phyloP scores from a whole-genome alignment of 75 land plant genomes.

The Cunninghamia lanceolata region DNA sequence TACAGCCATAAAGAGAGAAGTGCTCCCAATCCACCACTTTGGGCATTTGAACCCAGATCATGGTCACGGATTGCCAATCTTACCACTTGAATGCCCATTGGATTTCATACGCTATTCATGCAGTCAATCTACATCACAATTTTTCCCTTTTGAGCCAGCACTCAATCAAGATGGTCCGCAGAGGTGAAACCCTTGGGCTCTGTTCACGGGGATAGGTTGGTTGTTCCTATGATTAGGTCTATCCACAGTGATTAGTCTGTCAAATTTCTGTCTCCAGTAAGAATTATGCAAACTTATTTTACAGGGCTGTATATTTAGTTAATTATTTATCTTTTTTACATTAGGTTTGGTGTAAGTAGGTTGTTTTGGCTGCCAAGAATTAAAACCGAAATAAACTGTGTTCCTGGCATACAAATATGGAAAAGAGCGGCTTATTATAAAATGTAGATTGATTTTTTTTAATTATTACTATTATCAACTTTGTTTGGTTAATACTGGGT shows the following conservation, averaged over 20 bases:
- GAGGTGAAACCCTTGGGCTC: background rate
- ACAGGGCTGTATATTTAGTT: background rate
- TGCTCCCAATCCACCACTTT: background rate
- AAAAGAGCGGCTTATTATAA: background rate
- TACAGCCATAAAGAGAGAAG: too few species aligned
- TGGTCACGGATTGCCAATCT: background rate
- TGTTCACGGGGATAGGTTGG: background rate
- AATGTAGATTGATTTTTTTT: background rate
- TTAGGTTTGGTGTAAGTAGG: too few species aligned
- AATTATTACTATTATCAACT: background rate
- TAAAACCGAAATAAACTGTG: background rate
- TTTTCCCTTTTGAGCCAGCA: background rate
- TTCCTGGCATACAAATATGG: background rate
- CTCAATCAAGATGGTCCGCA: background rate
- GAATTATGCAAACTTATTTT: background rate
- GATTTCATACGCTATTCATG: background rate
- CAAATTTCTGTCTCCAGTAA: background rate
- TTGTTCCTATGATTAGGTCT: background rate
- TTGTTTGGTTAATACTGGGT: too few species aligned
- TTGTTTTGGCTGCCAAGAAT: background rate
- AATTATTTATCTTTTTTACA: too few species aligned
- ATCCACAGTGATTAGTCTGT: background rate
- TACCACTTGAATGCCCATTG: background rate
- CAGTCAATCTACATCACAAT: background rate
- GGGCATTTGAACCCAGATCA: background rate